Conservation (phyloP, 2,329 filamentous ascomycete species). For the Aspergillus thermomutatus region DNA sequence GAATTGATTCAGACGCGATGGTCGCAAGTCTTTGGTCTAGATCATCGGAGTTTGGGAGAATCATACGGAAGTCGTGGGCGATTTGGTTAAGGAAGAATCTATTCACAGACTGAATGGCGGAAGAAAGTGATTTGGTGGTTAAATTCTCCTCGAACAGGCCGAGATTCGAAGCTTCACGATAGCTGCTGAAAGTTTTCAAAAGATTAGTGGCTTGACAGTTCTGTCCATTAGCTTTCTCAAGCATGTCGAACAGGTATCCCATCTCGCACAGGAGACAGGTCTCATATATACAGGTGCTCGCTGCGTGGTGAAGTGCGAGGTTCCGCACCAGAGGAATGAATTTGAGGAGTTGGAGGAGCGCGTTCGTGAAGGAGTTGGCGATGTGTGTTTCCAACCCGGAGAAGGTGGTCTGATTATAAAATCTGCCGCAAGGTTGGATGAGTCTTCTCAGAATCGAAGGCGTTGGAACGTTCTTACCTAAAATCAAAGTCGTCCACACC, state of each 20-base stretch:
- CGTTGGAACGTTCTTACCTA: slow-evolving; percentile 63
- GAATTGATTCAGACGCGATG: slow-evolving; percentile 55
- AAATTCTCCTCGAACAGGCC: slow-evolving; percentile 82
- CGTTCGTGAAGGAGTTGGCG: slow-evolving; percentile 92
- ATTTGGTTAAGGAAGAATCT: slow-evolving; percentile 83
- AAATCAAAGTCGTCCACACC: slow-evolving; percentile 99
- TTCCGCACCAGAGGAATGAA: slow-evolving; percentile 89
- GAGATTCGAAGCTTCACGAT: slow-evolving; percentile 72
- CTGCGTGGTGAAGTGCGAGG: slow-evolving; percentile 81
- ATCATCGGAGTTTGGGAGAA: slow-evolving; percentile 58
- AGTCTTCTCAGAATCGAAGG: not conserved
- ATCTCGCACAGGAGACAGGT: slow-evolving; percentile 88
- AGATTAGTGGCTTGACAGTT: slow-evolving; percentile 97
- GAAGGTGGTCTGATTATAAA: slow-evolving; percentile 89
- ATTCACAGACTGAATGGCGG: slow-evolving; percentile 81
- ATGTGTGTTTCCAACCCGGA: slow-evolving; percentile 96
- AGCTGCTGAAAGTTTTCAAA: slow-evolving; percentile 80
- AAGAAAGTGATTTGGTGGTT: slow-evolving; percentile 67
- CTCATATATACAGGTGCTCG: slow-evolving; percentile 77
- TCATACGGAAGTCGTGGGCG: slow-evolving; percentile 68
- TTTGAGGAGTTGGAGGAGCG: slow-evolving; percentile 83
- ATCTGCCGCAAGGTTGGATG: slow-evolving; percentile 51
- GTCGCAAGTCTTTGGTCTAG: slow-evolving; percentile 65
- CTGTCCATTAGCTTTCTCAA: slow-evolving; percentile 89
- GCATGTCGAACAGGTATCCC: slow-evolving; percentile 95